These are phyloP conservation scores for Cerrena zonata DNA, from an alignment of 1,284 basidiomycete species.

Conservation along the genomic window DNA sequence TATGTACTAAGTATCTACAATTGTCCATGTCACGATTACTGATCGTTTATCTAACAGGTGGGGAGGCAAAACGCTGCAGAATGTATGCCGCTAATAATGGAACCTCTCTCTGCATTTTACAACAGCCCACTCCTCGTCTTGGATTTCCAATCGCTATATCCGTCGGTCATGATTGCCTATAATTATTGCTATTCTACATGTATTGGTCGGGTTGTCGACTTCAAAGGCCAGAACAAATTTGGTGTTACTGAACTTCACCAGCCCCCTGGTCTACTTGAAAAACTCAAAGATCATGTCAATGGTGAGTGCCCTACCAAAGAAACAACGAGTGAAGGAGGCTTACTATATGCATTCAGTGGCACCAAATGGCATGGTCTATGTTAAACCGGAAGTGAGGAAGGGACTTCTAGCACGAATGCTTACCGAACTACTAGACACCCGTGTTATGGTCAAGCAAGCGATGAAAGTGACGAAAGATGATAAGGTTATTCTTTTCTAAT, in stretches of 20 bases:
- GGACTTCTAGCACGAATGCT: constrained; percentile 90
- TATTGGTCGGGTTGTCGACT: constrained; percentile 79
- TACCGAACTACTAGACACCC: constrained; percentile 86
- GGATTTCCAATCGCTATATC: constrained; percentile 95
- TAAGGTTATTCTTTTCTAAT: constrained; percentile 47
- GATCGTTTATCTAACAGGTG: constrained; percentile 48
- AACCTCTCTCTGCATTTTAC: constrained; percentile 90
- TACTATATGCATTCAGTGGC: too few relatives aligned
- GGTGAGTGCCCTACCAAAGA: constrained; percentile 41
- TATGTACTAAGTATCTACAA: constrained; percentile 37
- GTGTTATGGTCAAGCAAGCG: constrained; percentile 94
- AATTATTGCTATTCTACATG: constrained; percentile 97
- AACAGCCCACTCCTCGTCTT: constrained; percentile 86
- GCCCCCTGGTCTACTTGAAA: constrained; percentile 63
- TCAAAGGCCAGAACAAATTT: constrained; percentile 85
- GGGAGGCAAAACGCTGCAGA: constrained; percentile 96
- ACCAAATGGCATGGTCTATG: constrained; percentile 92
- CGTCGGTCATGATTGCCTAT: constrained; percentile 97
- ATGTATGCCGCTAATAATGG: constrained; percentile 90
- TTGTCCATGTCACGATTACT: background rate
- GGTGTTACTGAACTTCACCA: constrained; percentile 77
- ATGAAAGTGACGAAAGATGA: constrained; percentile 80
- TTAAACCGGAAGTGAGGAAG: constrained; percentile 79
- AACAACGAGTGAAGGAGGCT: too few relatives aligned
- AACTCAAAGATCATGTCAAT: constrained; percentile 68